These are phyloP conservation scores for Monilinia vaccinii-corymbosi DNA, from an alignment of 2,329 filamentous ascomycete genomes.

Conservation along the genomic window DNA sequence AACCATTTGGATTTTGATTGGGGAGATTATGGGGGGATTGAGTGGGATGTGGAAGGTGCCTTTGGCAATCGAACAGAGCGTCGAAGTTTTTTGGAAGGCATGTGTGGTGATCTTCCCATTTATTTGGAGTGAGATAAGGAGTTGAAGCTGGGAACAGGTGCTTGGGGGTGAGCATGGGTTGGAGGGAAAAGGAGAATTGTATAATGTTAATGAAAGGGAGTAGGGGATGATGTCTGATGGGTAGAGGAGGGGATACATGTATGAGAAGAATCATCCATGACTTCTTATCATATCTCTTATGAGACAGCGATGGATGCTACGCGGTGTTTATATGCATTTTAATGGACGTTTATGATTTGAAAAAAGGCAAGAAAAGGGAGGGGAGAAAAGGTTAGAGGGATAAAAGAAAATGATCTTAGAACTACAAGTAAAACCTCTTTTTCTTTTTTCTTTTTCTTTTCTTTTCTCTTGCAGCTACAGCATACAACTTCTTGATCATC, in stretches of 20 bases:
- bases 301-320: background rate
- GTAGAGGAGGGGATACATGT: background rate
- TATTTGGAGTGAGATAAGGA: conserved; percentile 57
- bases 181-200: background rate
- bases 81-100: conserved; percentile 70
- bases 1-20: conserved; percentile 58
- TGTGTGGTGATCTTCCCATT: conserved; percentile 77
- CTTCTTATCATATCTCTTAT: background rate
- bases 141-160: conserved; percentile 4
- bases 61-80: conserved; percentile 52
- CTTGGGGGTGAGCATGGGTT: background rate
- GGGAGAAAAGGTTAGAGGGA: background rate
- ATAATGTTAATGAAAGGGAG: background rate
- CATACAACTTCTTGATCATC: no score
- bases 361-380: background rate
- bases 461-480: no score
- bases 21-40: conserved; percentile 40
- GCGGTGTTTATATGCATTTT: background rate
- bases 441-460: no score
- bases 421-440: no score
- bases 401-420: no score
- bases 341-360: background rate
- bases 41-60: conserved; percentile 49
- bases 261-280: background rate
- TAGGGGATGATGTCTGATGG: background rate